A percentile compares a stretch with the other conserved stretches of the same genome.
These are phyloP conservation scores for Colletotrichum eremochloae DNA, from an alignment of 2,329 filamentous ascomycete genomes.

Conservation along the genomic window DNA sequence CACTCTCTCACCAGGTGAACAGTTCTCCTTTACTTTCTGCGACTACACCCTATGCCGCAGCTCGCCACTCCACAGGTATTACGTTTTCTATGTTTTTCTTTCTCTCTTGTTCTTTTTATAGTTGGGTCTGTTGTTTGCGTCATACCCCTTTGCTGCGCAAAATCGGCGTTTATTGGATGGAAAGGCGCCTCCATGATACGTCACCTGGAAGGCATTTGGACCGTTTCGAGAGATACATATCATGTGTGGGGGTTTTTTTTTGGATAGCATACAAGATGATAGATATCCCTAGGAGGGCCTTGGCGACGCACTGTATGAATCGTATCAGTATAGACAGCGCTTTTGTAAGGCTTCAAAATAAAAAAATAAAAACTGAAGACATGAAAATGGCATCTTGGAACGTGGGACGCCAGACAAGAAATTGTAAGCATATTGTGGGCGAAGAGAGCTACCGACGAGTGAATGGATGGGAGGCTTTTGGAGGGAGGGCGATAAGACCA, in stretches of 20 bases:
- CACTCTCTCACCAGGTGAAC: background rate
- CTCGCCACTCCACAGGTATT: conserved; percentile 19
- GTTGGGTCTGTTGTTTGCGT: conserved; percentile 33
- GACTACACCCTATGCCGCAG: conserved; percentile 9
- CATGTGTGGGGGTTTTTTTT: conserved; percentile 17
- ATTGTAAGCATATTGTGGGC: background rate
- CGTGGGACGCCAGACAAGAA: background rate
- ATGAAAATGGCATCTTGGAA: background rate
- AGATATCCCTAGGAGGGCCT: conserved; percentile 20
- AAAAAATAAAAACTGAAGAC: background rate
- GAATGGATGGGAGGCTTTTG: background rate
- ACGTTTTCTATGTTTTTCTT: conserved; percentile 21
- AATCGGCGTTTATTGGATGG: conserved; percentile 38
- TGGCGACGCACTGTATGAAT: conserved; percentile 30
- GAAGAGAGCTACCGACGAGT: background rate
- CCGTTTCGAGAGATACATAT: conserved; percentile 25
- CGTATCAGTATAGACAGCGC: conserved; percentile 20
- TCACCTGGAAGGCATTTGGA: conserved; percentile 30
- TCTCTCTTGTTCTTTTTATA: conserved; percentile 10
- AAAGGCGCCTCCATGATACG: conserved; percentile 21
- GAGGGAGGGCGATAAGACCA: background rate
- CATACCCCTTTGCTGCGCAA: conserved; percentile 42
- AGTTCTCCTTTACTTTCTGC: background rate
- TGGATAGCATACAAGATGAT: conserved; percentile 26
- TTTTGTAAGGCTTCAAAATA: background rate